These are phyloP conservation scores for Barnettozyma siamensis DNA, from an alignment of 805 yeast genomes.

Conservation along the genomic window DNA sequence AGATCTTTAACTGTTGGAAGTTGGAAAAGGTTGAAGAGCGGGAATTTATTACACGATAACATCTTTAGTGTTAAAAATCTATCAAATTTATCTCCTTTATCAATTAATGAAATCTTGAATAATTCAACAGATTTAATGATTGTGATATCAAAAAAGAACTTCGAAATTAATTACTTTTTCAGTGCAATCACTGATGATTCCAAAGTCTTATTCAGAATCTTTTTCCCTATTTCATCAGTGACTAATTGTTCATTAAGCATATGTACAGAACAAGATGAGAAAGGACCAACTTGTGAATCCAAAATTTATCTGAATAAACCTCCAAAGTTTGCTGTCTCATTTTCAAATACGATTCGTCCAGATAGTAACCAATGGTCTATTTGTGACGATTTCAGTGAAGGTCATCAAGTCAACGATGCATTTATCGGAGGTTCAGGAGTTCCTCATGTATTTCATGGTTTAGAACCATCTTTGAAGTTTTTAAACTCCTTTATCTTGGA, in stretches of 20 bases:
- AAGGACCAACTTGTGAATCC: constrained; percentile 36
- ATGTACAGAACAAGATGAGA: constrained; percentile 32
- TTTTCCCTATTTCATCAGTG: constrained; percentile 60
- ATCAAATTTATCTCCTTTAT: constrained; percentile 61
- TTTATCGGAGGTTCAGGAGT: constrained; percentile 53
- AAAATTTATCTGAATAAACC: constrained; percentile 48
- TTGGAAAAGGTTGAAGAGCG: constrained; percentile 75
- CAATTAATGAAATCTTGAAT: constrained; percentile 57
- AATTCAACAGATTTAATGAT: constrained; percentile 63
- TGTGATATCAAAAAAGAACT: constrained; percentile 63
- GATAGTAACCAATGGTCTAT: constrained; percentile 68
- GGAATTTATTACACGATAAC: constrained; percentile 37
- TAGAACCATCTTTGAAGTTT: constrained; percentile 42
- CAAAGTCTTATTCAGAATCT: constrained; percentile 65
- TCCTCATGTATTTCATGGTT: constrained; percentile 67
- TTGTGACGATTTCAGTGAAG: constrained; percentile 81
- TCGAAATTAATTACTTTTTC: constrained; percentile 73
- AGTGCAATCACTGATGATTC: constrained; percentile 60
- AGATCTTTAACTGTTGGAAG: constrained; percentile 67
- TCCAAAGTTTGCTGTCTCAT: constrained; percentile 77
- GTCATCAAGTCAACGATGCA: constrained; percentile 72
- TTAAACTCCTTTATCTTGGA: constrained; percentile 51
- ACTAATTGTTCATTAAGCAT: constrained; percentile 50
- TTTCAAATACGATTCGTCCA: constrained; percentile 46
- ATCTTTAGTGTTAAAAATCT: constrained; percentile 37